Conservation (phyloP, 345 rosid genomes). For the Trapa incisa region DNA sequence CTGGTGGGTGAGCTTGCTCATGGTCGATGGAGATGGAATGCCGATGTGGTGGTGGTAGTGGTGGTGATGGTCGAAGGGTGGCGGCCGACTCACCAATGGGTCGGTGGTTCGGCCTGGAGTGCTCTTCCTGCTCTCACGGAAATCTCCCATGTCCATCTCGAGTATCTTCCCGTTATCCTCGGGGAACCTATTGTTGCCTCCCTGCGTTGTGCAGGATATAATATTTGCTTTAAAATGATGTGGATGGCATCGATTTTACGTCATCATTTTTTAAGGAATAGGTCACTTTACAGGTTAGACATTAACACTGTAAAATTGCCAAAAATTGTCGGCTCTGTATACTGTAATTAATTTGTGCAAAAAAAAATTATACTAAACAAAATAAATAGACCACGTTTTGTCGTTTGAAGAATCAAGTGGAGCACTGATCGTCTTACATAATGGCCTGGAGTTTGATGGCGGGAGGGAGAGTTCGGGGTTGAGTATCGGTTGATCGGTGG, state of each 20-base stretch:
- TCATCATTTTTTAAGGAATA: no score
- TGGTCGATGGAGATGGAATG: neutral
- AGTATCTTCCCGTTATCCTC: constrained; percentile 4
- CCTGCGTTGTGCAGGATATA: neutral
- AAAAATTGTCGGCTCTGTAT: no score
- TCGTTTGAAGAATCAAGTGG: neutral
- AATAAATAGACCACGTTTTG: no score
- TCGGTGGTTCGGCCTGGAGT: neutral
- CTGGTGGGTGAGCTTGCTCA: neutral
- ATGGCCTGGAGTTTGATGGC: neutral
- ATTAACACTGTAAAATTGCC: no score
- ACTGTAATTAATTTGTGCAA: no score
- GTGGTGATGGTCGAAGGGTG: neutral
- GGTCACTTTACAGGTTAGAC: no score
- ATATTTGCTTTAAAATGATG: no score
- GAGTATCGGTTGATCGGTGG: neutral
- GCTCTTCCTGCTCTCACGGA: constrained; percentile 2
- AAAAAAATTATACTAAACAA: no score
- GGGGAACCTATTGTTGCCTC: neutral
- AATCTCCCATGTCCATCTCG: constrained; percentile 9
- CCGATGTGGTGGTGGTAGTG: neutral
- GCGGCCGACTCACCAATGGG: neutral
- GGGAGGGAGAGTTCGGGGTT: neutral
- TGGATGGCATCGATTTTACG: no score
- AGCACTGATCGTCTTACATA: neutral